phyloP scores from a whole-genome alignment of 1,284 basidiomycete genomes.

The Apiotrichum montevideense region DNA sequence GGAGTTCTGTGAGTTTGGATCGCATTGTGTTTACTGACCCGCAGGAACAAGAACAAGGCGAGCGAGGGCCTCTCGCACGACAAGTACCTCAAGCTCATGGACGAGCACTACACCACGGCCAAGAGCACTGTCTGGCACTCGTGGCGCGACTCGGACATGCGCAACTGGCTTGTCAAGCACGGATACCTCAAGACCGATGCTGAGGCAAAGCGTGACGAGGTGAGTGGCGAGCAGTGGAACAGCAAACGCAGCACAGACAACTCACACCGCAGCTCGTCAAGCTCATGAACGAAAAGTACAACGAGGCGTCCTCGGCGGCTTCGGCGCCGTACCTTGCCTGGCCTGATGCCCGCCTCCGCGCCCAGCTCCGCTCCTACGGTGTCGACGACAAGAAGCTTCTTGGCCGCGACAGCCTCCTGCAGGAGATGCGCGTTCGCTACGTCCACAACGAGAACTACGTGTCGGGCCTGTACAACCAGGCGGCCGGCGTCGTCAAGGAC shows the following conservation, averaged over 20 bases:
- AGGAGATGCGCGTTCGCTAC: no score
- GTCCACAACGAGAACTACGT: constrained; percentile 49
- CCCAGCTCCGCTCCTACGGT: no score
- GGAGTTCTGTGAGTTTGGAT: constrained; percentile 24
- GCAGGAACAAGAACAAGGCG: no score
- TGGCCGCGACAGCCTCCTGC: no score
- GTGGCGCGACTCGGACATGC: constrained; percentile 75
- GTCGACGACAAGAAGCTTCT: no score
- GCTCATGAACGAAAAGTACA: no score
- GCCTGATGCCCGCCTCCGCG: constrained; percentile 49
- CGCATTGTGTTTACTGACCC: no score
- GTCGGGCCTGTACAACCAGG: constrained; percentile 43
- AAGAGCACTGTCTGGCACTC: constrained; percentile 62
- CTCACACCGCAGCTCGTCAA: no score
- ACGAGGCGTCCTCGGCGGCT: constrained; percentile 13
- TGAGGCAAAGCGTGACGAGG: constrained; percentile 63
- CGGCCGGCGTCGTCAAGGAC: constrained; percentile 54
- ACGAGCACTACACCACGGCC: constrained; percentile 67
- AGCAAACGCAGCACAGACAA: no score
- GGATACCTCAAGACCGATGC: constrained; percentile 64
- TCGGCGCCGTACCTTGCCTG: constrained; percentile 67
- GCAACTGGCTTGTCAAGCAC: constrained; percentile 68
- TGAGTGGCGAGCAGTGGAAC: no score
- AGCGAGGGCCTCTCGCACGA: neutral
- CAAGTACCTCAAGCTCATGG: constrained; percentile 53